Evolutionary conservation across 768 basidiomycete genomes (phyloP).

Genomic region (Favolaschia claudopus): DNA sequence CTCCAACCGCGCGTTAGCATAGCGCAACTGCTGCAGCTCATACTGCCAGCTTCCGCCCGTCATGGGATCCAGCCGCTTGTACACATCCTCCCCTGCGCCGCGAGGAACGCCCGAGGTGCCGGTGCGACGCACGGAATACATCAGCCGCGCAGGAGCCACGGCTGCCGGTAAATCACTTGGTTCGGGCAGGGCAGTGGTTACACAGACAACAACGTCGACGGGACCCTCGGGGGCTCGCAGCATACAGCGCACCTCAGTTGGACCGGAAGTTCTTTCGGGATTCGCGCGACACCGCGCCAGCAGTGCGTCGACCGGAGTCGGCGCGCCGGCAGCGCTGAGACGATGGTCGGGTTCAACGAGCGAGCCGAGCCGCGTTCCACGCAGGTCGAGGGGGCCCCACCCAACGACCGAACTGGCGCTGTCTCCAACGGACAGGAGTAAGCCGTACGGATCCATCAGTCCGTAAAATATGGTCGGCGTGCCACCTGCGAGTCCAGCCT

Average conservation of each 20-base stretch:
- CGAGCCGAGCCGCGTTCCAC: constrained; percentile 18
- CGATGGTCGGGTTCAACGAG: constrained; percentile 15
- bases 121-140: constrained; percentile 23
- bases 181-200: neutral
- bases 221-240: neutral
- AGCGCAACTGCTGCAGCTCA: constrained; percentile 84
- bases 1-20: constrained; percentile 67
- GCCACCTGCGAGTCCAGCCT: constrained; percentile 9
- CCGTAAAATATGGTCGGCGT: constrained; percentile 21
- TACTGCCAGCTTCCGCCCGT: constrained; percentile 92
- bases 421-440: constrained; percentile 25
- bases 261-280: neutral
- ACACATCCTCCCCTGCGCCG: constrained; percentile 50
- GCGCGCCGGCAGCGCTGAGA: constrained; percentile 1
- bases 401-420: constrained; percentile 17
- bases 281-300: neutral
- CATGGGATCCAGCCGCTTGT: constrained; percentile 73
- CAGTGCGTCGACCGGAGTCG: constrained; percentile 4
- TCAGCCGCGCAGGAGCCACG: constrained; percentile 16
- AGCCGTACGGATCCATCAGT: constrained; percentile 20
- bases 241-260: neutral
- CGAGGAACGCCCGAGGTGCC: neutral
- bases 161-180: constrained; percentile 3
- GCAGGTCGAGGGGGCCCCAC: constrained; percentile 15
- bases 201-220: constrained; percentile 6